These are phyloP conservation scores for Penicillium palitans DNA, from an alignment of 2,329 filamentous ascomycete species.

Conservation along the genomic window DNA sequence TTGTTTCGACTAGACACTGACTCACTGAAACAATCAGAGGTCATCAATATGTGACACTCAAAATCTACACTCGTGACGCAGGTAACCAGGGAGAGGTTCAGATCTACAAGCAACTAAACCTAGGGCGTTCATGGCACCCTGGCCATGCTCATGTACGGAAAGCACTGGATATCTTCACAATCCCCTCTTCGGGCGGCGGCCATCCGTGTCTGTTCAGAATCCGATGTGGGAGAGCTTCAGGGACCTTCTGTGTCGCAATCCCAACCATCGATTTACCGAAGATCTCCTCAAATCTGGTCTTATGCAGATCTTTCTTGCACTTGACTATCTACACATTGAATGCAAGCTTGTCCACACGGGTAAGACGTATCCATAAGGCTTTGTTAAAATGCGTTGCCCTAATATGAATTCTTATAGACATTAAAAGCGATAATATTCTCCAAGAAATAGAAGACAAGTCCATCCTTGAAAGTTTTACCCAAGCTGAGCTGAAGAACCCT, in stretches of 20 bases:
- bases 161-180: conserved; percentile 35
- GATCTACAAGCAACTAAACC: conserved; percentile 32
- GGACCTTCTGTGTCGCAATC: conserved; percentile 42
- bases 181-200: conserved; percentile 26
- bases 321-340: conserved; percentile 34
- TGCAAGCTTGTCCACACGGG: conserved; percentile 43
- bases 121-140: conserved; percentile 28
- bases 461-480: background rate
- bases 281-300: conserved; percentile 43
- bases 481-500: background rate
- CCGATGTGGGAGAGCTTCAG: conserved; percentile 45
- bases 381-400: background rate
- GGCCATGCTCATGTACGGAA: conserved; percentile 32
- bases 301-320: conserved; percentile 41
- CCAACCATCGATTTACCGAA: conserved; percentile 39
- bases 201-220: conserved; percentile 36
- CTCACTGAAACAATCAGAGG: conserved; percentile 18
- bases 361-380: background rate
- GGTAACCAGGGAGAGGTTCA: conserved; percentile 25
- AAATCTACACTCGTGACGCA: conserved; percentile 24
- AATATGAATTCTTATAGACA: background rate
- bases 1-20: conserved; percentile 9
- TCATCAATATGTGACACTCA: conserved; percentile 28
- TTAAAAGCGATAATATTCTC: conserved; percentile 8
- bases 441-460: background rate